These are phyloP conservation scores for Nymphaea colorata DNA, from an alignment of 164 flowering plant species.

Conservation along the genomic window DNA sequence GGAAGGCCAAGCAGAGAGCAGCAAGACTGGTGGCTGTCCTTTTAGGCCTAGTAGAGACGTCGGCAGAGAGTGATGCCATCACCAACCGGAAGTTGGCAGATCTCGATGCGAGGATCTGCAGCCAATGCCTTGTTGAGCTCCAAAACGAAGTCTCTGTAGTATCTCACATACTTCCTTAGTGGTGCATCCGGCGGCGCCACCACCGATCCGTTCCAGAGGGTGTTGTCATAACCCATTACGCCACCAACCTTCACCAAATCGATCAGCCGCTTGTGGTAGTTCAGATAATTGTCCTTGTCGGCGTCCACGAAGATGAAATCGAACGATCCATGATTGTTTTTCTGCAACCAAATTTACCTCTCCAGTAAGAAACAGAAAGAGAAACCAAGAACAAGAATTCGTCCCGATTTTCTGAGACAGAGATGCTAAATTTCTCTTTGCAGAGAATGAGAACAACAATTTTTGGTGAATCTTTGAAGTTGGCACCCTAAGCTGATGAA, in stretches of 20 bases:
- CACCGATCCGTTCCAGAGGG: conserved; percentile 95
- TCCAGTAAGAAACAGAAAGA: too few species aligned
- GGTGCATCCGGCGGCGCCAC: conserved; percentile 92
- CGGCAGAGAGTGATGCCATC: conserved; percentile 97
- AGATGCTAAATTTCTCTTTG: too few species aligned
- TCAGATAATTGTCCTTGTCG: conserved; percentile 90
- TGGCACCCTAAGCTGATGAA: too few species aligned
- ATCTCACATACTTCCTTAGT: conserved; percentile 71
- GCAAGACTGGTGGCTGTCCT: not conserved
- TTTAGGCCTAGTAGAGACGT: conserved; percentile 36
- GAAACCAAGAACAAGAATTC: too few species aligned
- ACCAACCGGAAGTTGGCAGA: conserved; percentile 92
- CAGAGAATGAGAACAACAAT: too few species aligned
- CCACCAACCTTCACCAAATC: conserved; percentile 90
- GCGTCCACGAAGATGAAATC: conserved; percentile 98
- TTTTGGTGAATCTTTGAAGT: too few species aligned
- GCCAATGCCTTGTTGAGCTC: conserved; percentile 93
- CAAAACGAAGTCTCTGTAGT: conserved; percentile 82
- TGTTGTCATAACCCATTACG: conserved; percentile 93
- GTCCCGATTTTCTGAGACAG: too few species aligned
- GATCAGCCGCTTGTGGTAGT: conserved; percentile 88
- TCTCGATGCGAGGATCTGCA: conserved; percentile 90
- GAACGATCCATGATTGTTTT: conserved; percentile 54
- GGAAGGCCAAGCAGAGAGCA: not conserved
- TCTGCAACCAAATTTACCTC: conserved; percentile 22